Evolutionary conservation across 1,284 basidiomycete species (phyloP).

Genomic region (Ganoderma boninense): DNA sequence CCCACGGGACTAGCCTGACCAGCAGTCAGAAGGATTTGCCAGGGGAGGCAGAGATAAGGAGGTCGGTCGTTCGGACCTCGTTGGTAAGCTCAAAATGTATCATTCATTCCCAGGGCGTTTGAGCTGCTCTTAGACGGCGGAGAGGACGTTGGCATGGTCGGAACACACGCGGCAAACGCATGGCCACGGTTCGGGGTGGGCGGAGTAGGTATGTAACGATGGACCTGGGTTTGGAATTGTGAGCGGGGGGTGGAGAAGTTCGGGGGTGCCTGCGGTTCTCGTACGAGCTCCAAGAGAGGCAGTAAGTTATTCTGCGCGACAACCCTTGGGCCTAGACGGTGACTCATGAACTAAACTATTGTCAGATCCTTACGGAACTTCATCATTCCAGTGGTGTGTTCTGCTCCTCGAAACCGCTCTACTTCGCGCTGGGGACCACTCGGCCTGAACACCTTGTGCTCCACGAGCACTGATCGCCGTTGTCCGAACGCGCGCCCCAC

Average conservation of each 20-base stretch:
- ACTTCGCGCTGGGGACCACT: not conserved
- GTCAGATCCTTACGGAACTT: not conserved
- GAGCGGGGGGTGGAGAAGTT: not conserved
- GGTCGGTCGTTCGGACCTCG: slow-evolving; percentile 10
- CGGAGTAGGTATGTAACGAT: not conserved
- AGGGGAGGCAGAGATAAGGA: slow-evolving; percentile 12
- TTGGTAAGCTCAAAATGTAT: not conserved
- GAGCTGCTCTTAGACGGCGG: not conserved
- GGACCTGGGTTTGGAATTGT: not conserved
- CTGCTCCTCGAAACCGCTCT: not conserved
- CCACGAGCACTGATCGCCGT: not conserved
- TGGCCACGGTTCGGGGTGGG: too few species aligned
- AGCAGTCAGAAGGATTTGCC: not conserved
- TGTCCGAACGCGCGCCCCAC: too few species aligned
- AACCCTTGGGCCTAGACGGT: not conserved
- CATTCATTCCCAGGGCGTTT: not conserved
- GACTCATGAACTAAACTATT: not conserved
- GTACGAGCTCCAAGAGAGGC: not conserved
- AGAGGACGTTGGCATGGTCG: not conserved
- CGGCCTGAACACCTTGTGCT: not conserved
- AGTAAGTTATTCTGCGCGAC: not conserved
- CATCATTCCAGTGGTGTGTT: too few species aligned
- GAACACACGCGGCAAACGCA: not conserved
- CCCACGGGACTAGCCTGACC: slow-evolving; percentile 6
- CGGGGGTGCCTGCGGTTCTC: not conserved